Base-by-base conservation (phyloP, 768 basidiomycete genomes). In the Pulveroboletus sp. region DNA sequence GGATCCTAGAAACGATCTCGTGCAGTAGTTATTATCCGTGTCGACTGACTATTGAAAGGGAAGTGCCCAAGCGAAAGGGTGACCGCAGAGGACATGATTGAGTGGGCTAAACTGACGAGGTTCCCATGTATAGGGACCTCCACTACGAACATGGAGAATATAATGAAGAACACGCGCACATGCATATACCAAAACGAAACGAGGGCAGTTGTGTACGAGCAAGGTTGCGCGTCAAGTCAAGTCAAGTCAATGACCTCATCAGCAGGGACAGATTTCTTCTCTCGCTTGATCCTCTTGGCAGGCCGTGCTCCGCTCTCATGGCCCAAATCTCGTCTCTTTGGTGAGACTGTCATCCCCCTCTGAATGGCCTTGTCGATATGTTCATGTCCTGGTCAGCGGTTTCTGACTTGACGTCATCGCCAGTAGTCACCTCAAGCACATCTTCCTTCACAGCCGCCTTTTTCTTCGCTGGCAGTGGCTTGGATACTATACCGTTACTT, bases 181-280 rank as follows among this genome's bases (percentile, higher is more conserved):
- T 7, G 31, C 4, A 10, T 12, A 32, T 32, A 2, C 21, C 26
- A 41, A 50, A 46, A 43, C 30, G 21, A 37, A 55, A 12, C 15
- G 14, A 11, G 18, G 24, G 4, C 33, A 21, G 15, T 35, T 40
- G 15, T 12, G 27, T 26, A 42, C 30, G 38, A 37, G 37, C n/a
- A 6, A 38, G 10, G 24, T 39, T 17, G 15, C 39, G 46, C 14
- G 21, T 64, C 56, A 67, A 33, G 65, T 69, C 56, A 67, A 33
- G 65, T 69, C 54, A 67, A 42, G 45, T 69, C 66, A 38, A 67
- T 67, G 35, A 69, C 51, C 31, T 67, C 67, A 17, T 56, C 54
- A n/a, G 32, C 30, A 31, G 39, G 51, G 41, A 57, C 33, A 28
- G 40, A 11, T 24, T 24, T 41, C 27, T 51, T 50, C 49, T 69